Evolutionary conservation across 2,329 filamentous ascomycete genomes (phyloP).

Genomic region (Dryadomyces sulphureus): DNA sequence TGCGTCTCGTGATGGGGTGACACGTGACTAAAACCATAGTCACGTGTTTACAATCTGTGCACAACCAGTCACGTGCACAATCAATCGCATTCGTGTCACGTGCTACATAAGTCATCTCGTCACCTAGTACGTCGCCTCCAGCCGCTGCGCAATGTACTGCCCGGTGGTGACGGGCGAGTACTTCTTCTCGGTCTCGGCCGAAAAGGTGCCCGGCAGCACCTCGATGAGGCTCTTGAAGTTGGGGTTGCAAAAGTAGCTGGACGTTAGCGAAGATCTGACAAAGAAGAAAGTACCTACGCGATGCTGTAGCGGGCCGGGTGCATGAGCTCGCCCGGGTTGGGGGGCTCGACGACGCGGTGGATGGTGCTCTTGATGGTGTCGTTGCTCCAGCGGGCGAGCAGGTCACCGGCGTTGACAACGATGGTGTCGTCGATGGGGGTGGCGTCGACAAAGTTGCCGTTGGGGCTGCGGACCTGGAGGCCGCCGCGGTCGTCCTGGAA

Average conservation of each 20-base stretch:
- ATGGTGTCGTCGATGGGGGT: slow-evolving; percentile 69
- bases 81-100: no score
- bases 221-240: slow-evolving; percentile 65
- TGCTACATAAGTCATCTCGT: no score
- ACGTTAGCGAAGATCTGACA: background rate
- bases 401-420: slow-evolving; percentile 78
- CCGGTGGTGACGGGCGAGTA: slow-evolving; percentile 66
- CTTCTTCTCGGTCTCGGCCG: slow-evolving; percentile 52
- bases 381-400: slow-evolving; percentile 80
- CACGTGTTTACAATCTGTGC: no score
- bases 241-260: slow-evolving; percentile 74
- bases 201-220: slow-evolving; percentile 65
- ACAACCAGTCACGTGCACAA: no score
- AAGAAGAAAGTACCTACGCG: slow-evolving; percentile 38
- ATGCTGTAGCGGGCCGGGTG: slow-evolving; percentile 76
- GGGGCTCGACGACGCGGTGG: slow-evolving; percentile 81
- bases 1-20: background rate
- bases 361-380: slow-evolving; percentile 82
- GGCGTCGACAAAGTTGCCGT: slow-evolving; percentile 66
- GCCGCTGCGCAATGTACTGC: slow-evolving; percentile 64
- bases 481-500: slow-evolving; percentile 45
- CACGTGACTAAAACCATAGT: background rate
- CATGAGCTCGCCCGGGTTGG: slow-evolving; percentile 29
- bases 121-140: slow-evolving; percentile 53
- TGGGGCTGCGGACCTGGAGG: slow-evolving; percentile 50